Evolutionary conservation across 176 grass and related monocot genomes (phyloP), one percentile per base, ranked within the genome.

Genomic region (Rhynchospora pubera): DNA sequence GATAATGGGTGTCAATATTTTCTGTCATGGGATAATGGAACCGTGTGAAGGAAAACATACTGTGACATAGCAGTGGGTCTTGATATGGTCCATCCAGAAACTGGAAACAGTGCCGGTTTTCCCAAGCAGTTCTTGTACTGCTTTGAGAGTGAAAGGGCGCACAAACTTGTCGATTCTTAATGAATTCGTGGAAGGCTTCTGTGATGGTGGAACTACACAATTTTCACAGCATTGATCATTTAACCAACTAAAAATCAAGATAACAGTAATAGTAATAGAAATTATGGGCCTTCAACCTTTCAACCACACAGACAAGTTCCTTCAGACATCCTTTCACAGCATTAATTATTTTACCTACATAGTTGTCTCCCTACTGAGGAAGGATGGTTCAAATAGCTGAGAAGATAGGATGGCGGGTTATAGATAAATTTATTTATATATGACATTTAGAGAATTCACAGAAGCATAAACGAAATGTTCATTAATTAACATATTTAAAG

Each of bases 41-140:
- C 50, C 70, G 52, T 9, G 50, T 56, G 30, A 53, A 7, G 10
- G 21, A 51, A 79, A 60, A 85, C 91, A 85, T 99, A 99, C 97
- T 73, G 93, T 96, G 66, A 99, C 91, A 89, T 96, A 99, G 77
- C 97, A 99, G 81, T 99, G 97, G 55, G 97, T 99, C 86, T 99
- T 99, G 82, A 99, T 99, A 86, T 91, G 93, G 81, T 99, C 93
- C 97, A 99, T 99, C 97, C 97, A 99, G 80, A 99, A 99, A 80
- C 81, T 90, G 85, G 81, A 85, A 84, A 99, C 65, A 42, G 91
- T 86, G 53, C 97, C 97, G 88, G 93, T 96, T 93, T 93, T 99
- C 66, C 85, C 93, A 84, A 99, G 91, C 84, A 99, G 84, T 77
- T 96, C 93, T 84, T 99, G 93, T 84, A 99, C 97, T 79, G 97